A percentile compares a stretch with the other conserved stretches of the same genome.
Conservation (phyloP, 108 stramenopile species). For the Mayamaea pseudoterrestris region DNA sequence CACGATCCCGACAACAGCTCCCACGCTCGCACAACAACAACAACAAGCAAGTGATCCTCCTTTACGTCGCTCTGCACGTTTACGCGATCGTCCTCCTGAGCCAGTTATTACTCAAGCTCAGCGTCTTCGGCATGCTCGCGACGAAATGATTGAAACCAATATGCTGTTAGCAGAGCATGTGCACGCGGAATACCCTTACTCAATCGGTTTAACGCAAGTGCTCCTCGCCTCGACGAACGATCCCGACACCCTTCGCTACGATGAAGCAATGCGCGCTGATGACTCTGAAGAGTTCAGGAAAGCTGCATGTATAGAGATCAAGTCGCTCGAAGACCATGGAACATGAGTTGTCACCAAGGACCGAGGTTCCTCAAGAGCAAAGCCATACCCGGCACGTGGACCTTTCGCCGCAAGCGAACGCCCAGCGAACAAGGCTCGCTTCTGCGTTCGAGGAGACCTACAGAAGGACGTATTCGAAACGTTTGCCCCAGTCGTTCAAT, state of each 20-base stretch:
- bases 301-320: slow-evolving; percentile 14
- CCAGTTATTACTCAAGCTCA: too few species aligned
- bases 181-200: too few species aligned
- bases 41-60: too few species aligned
- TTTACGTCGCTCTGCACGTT: too few species aligned
- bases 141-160: too few species aligned
- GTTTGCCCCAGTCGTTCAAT: slow-evolving; percentile 10
- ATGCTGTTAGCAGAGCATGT: too few species aligned
- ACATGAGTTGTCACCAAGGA: slow-evolving; percentile 4
- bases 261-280: slow-evolving; percentile 13
- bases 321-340: neutral
- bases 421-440: slow-evolving; percentile 30
- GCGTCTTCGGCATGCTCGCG: too few species aligned
- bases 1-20: too few species aligned
- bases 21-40: too few species aligned
- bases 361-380: slow-evolving; percentile 2
- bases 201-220: too few species aligned
- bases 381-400: slow-evolving; percentile 30
- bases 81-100: too few species aligned
- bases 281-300: slow-evolving; percentile 16
- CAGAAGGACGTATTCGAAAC: slow-evolving; percentile 20
- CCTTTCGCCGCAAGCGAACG: slow-evolving; percentile 27
- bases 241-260: slow-evolving; percentile 4
- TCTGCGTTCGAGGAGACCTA: slow-evolving; percentile 28
- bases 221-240: slow-evolving; percentile 4